Evolutionary conservation across 2,329 filamentous ascomycete genomes (phyloP).

Genomic region (Epichloe hybrida): DNA sequence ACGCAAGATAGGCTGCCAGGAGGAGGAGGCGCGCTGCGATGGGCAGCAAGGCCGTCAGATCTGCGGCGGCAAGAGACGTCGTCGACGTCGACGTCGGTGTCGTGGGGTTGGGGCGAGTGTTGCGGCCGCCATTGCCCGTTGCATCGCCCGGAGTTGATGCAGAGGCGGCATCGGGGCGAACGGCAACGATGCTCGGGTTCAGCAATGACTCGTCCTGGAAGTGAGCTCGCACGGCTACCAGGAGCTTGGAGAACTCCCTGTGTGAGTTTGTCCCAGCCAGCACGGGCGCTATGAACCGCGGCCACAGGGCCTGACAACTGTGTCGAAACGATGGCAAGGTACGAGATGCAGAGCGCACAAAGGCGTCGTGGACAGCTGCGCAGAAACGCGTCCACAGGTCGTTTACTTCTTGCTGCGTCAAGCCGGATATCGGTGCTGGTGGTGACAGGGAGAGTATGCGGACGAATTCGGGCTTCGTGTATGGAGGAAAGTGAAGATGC

Average conservation of each 20-base stretch:
- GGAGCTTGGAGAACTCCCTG: slow-evolving; percentile 71
- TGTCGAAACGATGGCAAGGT: slow-evolving; percentile 61
- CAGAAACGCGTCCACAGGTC: slow-evolving; percentile 74
- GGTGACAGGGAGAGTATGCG: slow-evolving; percentile 53
- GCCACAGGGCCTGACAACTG: slow-evolving; percentile 67
- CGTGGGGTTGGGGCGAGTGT: neutral
- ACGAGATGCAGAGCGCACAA: slow-evolving; percentile 67
- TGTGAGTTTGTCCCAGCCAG: slow-evolving; percentile 57
- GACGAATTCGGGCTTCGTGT: slow-evolving; percentile 68
- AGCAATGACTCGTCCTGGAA: slow-evolving; percentile 63
- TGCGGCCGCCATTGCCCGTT: neutral
- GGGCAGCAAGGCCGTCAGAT: slow-evolving; percentile 47
- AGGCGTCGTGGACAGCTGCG: slow-evolving; percentile 72
- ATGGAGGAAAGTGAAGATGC: slow-evolving; percentile 72
- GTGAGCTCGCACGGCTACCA: slow-evolving; percentile 54
- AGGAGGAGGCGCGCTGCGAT: slow-evolving; percentile 62
- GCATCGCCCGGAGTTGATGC: neutral
- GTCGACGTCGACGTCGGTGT: neutral
- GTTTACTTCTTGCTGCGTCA: slow-evolving; percentile 37
- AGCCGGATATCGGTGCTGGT: slow-evolving; percentile 33
- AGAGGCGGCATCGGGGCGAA: slow-evolving; percentile 6
- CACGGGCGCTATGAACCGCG: slow-evolving; percentile 68
- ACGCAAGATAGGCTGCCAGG: slow-evolving; percentile 66
- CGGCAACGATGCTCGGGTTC: slow-evolving; percentile 47
- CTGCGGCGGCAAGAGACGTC: slow-evolving; percentile 14